Evolutionary conservation across 1,284 basidiomycete genomes (phyloP).

Genomic region (Rhodotorula sp.): DNA sequence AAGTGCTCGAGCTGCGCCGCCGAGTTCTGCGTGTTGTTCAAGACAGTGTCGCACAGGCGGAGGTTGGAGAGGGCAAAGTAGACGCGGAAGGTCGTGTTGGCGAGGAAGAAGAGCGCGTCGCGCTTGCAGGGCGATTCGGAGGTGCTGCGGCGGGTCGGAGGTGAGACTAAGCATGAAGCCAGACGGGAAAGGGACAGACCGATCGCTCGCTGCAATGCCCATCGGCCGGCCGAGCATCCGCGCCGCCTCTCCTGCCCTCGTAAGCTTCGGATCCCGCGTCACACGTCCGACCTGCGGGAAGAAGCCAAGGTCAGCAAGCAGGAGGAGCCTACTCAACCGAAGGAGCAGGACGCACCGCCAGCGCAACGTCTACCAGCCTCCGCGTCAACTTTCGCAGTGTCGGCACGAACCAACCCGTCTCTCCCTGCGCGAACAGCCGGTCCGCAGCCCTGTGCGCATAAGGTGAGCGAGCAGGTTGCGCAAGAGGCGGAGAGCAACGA

Average conservation of each 20-base stretch:
- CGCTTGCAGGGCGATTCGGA: conserved; percentile 38
- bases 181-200: conserved; percentile 21
- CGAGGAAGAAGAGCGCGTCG: conserved; percentile 47
- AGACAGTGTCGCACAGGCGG: conserved; percentile 54
- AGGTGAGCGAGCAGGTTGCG: background rate
- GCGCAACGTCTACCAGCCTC: conserved; percentile 40
- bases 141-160: background rate
- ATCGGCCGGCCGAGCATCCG: conserved; percentile 43
- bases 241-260: conserved; percentile 44
- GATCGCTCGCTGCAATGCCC: conserved; percentile 45
- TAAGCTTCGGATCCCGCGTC: conserved; percentile 41
- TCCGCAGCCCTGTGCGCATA: conserved; percentile 40
- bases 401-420: conserved; percentile 50
- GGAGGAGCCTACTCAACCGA: background rate
- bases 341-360: conserved; percentile 27
- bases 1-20: conserved; percentile 45
- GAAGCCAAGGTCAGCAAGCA: background rate
- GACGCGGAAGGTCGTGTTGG: conserved; percentile 47
- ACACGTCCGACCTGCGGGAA: conserved; percentile 39
- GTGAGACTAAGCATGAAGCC: background rate
- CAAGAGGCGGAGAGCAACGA: no score
- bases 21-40: conserved; percentile 51
- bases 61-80: conserved; percentile 52
- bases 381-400: conserved; percentile 41
- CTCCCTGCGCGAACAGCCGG: conserved; percentile 48